phyloP scores from a whole-genome alignment of 306 rosid genomes.

The Quercus cerris region DNA sequence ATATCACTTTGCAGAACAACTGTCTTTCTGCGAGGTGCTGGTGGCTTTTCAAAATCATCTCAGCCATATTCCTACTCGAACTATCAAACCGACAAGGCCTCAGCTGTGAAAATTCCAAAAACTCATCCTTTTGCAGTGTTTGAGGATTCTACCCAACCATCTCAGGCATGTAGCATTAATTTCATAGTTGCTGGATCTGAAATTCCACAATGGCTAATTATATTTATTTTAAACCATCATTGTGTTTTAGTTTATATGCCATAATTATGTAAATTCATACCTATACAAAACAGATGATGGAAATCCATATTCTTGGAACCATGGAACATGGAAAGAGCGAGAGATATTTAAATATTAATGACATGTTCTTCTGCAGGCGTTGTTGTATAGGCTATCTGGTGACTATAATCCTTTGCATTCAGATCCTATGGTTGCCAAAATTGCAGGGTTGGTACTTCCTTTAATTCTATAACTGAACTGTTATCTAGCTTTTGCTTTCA shows the following conservation, averaged over 20 bases:
- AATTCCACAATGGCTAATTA: neutral
- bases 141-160: constrained; percentile 74
- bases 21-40: constrained; percentile 82
- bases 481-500: neutral
- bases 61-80: constrained; percentile 69
- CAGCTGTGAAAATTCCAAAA: constrained; percentile 61
- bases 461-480: neutral
- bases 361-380: constrained; percentile 65
- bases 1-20: constrained; percentile 57
- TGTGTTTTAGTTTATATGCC: neutral
- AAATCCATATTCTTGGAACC: neutral
- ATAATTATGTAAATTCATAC: neutral
- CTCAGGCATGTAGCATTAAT: constrained; percentile 59
- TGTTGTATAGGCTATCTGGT: constrained; percentile 84
- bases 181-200: constrained; percentile 13
- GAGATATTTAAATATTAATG: neutral
- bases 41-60: constrained; percentile 93
- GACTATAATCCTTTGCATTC: constrained; percentile 95
- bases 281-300: neutral
- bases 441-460: constrained; percentile 78
- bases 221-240: neutral
- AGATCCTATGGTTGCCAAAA: constrained; percentile 74
- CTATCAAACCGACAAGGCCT: constrained; percentile 51
- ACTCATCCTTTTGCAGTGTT: constrained; percentile 63
- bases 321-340: neutral